Percentiles rank a stretch among this genome's conserved stretches.
Conservation (phyloP, 2,329 filamentous ascomycete genomes). For the Arachnomyces sp. region DNA sequence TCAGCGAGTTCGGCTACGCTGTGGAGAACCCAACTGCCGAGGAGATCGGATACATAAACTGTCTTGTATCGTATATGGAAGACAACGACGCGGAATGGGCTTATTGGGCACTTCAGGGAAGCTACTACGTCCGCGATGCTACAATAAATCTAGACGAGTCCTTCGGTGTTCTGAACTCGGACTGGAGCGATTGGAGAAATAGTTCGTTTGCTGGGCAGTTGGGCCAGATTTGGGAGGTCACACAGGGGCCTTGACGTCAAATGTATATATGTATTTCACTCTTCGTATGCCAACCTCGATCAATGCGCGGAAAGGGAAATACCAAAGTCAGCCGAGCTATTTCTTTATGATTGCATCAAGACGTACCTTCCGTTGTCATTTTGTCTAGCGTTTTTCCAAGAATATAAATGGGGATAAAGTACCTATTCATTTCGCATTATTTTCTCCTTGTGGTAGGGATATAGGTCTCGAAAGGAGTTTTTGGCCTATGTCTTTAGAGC, state of each 20-base stretch:
- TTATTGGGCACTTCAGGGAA: conserved; percentile 51
- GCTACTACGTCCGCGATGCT: conserved; percentile 50
- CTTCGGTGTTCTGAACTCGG: conserved; percentile 43
- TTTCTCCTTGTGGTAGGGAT: no score
- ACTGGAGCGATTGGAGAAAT: conserved; percentile 38
- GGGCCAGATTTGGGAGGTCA: conserved; percentile 33
- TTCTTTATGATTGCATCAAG: no score
- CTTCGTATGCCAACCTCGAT: no score
- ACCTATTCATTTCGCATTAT: no score
- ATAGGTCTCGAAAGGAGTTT: no score
- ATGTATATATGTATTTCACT: no score
- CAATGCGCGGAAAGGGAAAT: no score
- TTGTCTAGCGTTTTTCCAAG: no score
- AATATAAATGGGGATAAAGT: no score
- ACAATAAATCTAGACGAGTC: conserved; percentile 45
- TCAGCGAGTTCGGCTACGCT: conserved; percentile 53
- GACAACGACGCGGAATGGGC: conserved; percentile 53
- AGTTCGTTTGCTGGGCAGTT: conserved; percentile 25
- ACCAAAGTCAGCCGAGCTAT: no score
- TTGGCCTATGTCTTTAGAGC: no score
- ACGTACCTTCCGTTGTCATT: no score
- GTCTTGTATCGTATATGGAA: conserved; percentile 45
- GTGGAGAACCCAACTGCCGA: conserved; percentile 39
- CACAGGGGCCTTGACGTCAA: conserved; percentile 32
- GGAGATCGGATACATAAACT: conserved; percentile 44